Percentiles rank a stretch among this genome's conserved stretches.
These are phyloP conservation scores for Prunus yedoensis DNA, from an alignment of 331 rosid species.

Conservation along the genomic window DNA sequence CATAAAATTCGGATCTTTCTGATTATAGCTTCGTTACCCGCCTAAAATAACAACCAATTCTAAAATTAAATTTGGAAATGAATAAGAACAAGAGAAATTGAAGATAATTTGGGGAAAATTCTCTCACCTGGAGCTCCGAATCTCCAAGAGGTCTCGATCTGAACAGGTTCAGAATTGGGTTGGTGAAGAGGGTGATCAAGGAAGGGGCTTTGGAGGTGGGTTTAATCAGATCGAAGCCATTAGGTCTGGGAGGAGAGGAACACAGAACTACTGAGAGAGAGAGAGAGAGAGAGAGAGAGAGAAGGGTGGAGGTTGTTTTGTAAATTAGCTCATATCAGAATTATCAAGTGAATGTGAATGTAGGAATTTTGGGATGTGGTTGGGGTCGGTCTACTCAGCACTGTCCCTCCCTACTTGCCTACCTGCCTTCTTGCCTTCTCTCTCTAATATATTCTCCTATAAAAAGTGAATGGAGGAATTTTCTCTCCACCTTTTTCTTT, in stretches of 20 bases:
- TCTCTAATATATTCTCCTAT: background rate
- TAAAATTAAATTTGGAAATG: background rate
- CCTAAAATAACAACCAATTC: background rate
- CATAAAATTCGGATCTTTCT: conserved; percentile 23
- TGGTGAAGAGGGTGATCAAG: background rate
- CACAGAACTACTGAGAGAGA: background rate
- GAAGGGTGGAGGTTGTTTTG: background rate
- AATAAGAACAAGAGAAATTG: background rate
- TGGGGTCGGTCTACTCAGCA: conserved; percentile 21
- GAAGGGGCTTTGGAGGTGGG: conserved; percentile 6
- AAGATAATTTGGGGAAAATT: background rate
- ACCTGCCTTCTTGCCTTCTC: no score
- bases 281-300: background rate
- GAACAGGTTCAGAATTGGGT: conserved; percentile 6
- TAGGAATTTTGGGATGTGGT: conserved; percentile 13
- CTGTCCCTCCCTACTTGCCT: background rate
- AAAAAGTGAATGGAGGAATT: background rate
- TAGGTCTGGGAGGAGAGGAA: background rate
- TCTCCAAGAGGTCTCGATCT: conserved; percentile 10
- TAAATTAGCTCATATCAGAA: background rate
- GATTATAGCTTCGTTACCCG: background rate
- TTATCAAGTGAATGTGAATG: background rate
- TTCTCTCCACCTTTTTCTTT: background rate
- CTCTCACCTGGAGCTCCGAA: conserved; percentile 25
- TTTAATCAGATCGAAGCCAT: conserved; percentile 33